Evolutionary conservation across 768 basidiomycete genomes (phyloP).

Genomic region (Gymnopilus dilepis): DNA sequence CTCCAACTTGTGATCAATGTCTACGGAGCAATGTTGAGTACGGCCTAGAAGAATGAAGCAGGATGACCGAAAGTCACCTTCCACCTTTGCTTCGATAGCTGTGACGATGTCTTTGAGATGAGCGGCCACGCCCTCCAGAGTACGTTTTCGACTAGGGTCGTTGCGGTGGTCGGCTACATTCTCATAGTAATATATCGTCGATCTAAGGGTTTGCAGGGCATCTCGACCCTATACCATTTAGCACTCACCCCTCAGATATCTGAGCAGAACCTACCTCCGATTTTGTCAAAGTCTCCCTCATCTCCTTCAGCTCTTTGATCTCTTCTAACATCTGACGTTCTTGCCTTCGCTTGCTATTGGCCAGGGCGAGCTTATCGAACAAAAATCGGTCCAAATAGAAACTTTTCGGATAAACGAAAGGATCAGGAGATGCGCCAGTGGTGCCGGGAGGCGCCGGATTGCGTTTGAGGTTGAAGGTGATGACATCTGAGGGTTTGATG

Average conservation of each 20-base stretch:
- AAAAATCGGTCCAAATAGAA: slow-evolving; percentile 80
- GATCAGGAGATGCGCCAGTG: slow-evolving; percentile 37
- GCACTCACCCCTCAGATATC: neutral
- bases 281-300: slow-evolving; percentile 52
- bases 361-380: slow-evolving; percentile 55
- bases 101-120: slow-evolving; percentile 60
- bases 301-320: slow-evolving; percentile 49
- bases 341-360: slow-evolving; percentile 40
- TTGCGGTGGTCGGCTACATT: slow-evolving; percentile 57
- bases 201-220: slow-evolving; percentile 62
- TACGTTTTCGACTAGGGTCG: slow-evolving; percentile 49
- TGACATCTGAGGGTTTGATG: slow-evolving; percentile 63
- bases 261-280: slow-evolving; percentile 54
- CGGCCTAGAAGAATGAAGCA: neutral
- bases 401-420: slow-evolving; percentile 65
- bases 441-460: slow-evolving; percentile 16
- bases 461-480: slow-evolving; percentile 57
- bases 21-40: slow-evolving; percentile 37
- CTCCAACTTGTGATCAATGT: slow-evolving; percentile 54
- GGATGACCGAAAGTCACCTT: slow-evolving; percentile 44
- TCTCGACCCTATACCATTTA: slow-evolving; percentile 57
- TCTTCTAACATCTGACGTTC: slow-evolving; percentile 51
- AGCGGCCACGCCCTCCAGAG: slow-evolving; percentile 46
- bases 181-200: slow-evolving; percentile 74
- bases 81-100: slow-evolving; percentile 56